phyloP scores from a whole-genome alignment of 371 early-diverging fungal genomes.

The Rhizomucor miehei region DNA sequence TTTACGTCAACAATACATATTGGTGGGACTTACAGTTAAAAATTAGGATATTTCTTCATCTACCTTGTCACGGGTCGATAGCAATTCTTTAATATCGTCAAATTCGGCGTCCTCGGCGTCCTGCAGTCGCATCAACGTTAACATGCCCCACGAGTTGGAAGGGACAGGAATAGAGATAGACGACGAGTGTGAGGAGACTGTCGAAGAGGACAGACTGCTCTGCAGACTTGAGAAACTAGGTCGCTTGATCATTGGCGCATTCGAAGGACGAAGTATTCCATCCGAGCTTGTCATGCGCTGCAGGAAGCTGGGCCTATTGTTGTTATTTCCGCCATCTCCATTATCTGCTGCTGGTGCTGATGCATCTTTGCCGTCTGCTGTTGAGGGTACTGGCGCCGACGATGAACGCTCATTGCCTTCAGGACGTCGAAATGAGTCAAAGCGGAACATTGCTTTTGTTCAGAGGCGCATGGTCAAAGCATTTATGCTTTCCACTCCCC shows the following conservation, averaged over 20 bases:
- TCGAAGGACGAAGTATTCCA: slow-evolving; percentile 10
- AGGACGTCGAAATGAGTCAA: slow-evolving; percentile 23
- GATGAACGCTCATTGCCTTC: slow-evolving; percentile 4
- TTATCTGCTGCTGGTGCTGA: background rate
- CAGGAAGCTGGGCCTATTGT: slow-evolving; percentile 15
- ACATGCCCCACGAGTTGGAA: slow-evolving; percentile 50
- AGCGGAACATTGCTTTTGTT: slow-evolving; percentile 25
- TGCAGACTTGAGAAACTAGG: slow-evolving; percentile 23
- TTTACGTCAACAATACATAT: background rate
- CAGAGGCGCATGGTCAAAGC: too few relatives aligned
- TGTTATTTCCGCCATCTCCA: background rate
- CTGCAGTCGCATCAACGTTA: slow-evolving; percentile 30
- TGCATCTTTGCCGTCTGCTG: background rate
- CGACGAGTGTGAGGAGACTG: slow-evolving; percentile 12
- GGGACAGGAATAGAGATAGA: slow-evolving; percentile 51
- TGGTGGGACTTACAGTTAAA: background rate
- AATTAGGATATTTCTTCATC: background rate
- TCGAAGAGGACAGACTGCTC: slow-evolving; percentile 19
- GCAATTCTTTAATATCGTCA: slow-evolving; percentile 35
- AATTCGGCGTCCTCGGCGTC: slow-evolving; percentile 29
- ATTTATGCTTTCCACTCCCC: too few relatives aligned
- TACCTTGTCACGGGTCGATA: slow-evolving; percentile 30
- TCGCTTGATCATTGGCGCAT: slow-evolving; percentile 9
- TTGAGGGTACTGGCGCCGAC: slow-evolving; percentile 10
- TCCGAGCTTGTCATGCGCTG: slow-evolving; percentile 33